Percentiles rank a stretch among this genome's conserved stretches.
Conservation (phyloP, 192 early-diverging fungal species). For the Rhizophagus clarus region DNA sequence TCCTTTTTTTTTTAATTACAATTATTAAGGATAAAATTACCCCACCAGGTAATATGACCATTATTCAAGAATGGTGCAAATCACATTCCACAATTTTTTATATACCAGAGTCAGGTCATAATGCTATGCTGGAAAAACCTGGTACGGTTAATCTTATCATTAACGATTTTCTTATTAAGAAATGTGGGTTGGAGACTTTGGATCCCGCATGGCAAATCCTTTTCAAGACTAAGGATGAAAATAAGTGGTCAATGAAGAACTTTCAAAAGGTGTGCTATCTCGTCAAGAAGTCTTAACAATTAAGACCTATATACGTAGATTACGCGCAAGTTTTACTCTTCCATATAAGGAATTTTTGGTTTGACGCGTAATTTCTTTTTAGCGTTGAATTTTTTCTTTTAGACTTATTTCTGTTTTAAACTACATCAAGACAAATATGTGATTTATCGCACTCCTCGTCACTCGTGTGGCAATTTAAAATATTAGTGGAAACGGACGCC, state of each 20-base stretch:
- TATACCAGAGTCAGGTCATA: conserved; percentile 53
- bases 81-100: conserved; percentile 39
- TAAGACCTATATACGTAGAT: not conserved
- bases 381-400: not conserved
- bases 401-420: not conserved
- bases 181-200: conserved; percentile 49
- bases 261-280: conserved; percentile 52
- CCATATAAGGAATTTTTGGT: conserved; percentile 6
- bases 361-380: not conserved
- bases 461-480: not conserved
- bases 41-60: conserved; percentile 41
- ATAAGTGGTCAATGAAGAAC: conserved; percentile 65
- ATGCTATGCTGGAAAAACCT: conserved; percentile 52
- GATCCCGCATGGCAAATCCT: conserved; percentile 57
- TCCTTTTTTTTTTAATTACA: conserved; percentile 13
- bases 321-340: conserved; percentile 6
- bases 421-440: not conserved
- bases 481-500: conserved; percentile 52
- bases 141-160: conserved; percentile 56
- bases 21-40: conserved; percentile 42
- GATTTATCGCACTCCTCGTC: not conserved
- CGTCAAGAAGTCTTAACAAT: not conserved
- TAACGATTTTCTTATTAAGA: conserved; percentile 56
- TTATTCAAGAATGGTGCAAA: conserved; percentile 45
- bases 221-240: conserved; percentile 51